phyloP scores from a whole-genome alignment of 345 rosid species.

The Ceriops decandra region DNA sequence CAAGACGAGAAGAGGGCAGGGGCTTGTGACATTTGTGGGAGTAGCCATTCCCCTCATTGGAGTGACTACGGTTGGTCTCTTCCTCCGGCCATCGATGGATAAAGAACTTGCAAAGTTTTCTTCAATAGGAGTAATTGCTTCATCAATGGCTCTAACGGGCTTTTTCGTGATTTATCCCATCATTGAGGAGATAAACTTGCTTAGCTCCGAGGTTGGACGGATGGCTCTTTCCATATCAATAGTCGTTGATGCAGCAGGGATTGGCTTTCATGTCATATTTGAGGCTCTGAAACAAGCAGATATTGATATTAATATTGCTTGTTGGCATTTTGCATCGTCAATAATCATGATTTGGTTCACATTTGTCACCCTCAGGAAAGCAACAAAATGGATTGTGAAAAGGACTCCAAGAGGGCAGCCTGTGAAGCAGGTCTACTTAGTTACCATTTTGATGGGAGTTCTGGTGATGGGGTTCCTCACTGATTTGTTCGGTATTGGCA shows the following conservation, averaged over 20 bases:
- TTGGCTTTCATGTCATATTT: constrained; percentile 24
- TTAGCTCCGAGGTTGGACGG: constrained; percentile 63
- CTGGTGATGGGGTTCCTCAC: not conserved
- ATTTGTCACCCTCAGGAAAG: not conserved
- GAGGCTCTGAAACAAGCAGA: constrained; percentile 27
- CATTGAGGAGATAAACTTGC: constrained; percentile 52
- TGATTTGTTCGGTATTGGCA: not conserved
- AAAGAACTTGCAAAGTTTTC: constrained; percentile 14
- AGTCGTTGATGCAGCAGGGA: constrained; percentile 33
- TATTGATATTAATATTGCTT: not conserved
- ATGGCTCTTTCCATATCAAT: constrained; percentile 46
- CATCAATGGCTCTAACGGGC: constrained; percentile 32
- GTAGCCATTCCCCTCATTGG: constrained; percentile 25
- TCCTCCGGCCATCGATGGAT: constrained; percentile 30
- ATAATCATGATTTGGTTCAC: not conserved
- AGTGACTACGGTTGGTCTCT: constrained; percentile 8
- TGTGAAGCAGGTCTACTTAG: not conserved
- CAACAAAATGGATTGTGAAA: not conserved
- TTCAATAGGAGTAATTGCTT: constrained; percentile 30
- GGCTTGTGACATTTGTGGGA: constrained; percentile 32
- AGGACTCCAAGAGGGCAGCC: not conserved
- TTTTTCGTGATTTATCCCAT: constrained; percentile 47
- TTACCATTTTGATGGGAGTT: not conserved
- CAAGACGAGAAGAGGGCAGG: constrained; percentile 40
- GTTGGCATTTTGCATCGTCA: not conserved